Base-by-base conservation (phyloP, 2,329 filamentous ascomycete species). In the Penicillium brevicompactum region DNA sequence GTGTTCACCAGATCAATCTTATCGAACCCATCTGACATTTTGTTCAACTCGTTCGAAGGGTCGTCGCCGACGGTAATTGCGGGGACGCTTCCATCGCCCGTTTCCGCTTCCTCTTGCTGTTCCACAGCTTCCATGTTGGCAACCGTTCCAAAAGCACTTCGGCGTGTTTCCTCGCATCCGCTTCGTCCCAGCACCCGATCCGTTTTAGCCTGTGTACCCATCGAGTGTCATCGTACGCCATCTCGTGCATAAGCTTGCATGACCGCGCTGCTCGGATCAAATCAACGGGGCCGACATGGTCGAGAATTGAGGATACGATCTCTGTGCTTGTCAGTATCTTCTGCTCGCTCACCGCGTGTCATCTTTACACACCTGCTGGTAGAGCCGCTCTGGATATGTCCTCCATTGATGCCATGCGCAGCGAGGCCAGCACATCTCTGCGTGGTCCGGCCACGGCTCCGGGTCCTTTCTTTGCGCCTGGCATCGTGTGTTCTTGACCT, bases 221-320 rank as follows among this genome's bases (percentile, higher is more conserved):
- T 78, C 93, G 84, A 47, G 92, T 91, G 74, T 99, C 94, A 73
- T 99, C 94, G 75, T 97, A 99, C 3, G 97, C 92, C 92, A 99
- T 99, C 76, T 99, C 94, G 70, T 89, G 88, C 82, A 97, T 85
- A 57, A 91, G 89, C 69, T 85, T 89, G 55, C 91, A 96, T 22
- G 90, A 87, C 60, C 88, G 87, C 43, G 94, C 93, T 70, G 91
- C 93, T 63, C 87, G 86, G 71, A 97, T 84, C 67, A 96, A 87
- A 73, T 97, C 93, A 57, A 88, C 79, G 27, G 96, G 84, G 38
- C 91, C 89, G 38, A 97, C 85, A 76, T 95, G 92, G 70, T 97
- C 91, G 69, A 99, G 84, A 63, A 99, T 92, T 0, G 87, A 84
- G 30, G 89, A 88, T 65, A 97, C 85, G 63, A 97, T 91, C 78